These are phyloP conservation scores for Xylaria sp. DNA, from an alignment of 495 filamentous ascomycete species.

Conservation along the genomic window DNA sequence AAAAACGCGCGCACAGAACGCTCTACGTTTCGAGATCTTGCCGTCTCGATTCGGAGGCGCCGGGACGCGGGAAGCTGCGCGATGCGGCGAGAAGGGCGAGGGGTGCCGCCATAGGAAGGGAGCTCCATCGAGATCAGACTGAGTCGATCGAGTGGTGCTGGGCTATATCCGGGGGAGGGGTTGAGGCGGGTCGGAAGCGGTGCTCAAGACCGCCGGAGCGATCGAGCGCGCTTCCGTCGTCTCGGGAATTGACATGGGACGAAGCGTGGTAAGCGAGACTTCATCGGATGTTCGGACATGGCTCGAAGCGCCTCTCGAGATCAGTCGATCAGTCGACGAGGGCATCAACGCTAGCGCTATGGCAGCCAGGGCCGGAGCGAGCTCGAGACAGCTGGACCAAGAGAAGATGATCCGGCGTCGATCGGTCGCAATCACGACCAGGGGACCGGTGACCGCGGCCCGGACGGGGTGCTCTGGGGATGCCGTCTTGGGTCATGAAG, in stretches of 20 bases:
- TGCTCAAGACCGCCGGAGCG: slow-evolving; percentile 25
- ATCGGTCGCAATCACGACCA: slow-evolving; percentile 20
- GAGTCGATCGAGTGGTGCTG: slow-evolving; percentile 25
- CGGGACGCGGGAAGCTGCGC: slow-evolving; percentile 15
- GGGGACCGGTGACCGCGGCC: slow-evolving; percentile 21
- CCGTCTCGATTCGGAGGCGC: slow-evolving; percentile 20
- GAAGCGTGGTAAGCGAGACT: slow-evolving; percentile 1
- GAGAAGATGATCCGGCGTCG: slow-evolving; percentile 7
- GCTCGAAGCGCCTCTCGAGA: slow-evolving; percentile 28
- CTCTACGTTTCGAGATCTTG: slow-evolving; percentile 14
- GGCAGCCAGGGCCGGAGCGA: slow-evolving; percentile 19
- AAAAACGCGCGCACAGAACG: slow-evolving; percentile 8
- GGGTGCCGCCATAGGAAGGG: slow-evolving; percentile 26
- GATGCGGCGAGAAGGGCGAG: slow-evolving; percentile 18
- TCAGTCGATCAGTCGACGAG: slow-evolving; percentile 24
- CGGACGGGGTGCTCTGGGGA: slow-evolving; percentile 21
- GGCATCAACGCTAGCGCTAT: slow-evolving; percentile 17
- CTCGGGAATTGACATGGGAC: slow-evolving; percentile 3
- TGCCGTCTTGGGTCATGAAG: slow-evolving; percentile 27
- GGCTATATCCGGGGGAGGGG: slow-evolving; percentile 20
- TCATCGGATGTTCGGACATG: slow-evolving; percentile 11
- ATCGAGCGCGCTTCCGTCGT: slow-evolving; percentile 21
- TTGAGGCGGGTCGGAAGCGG: background rate
- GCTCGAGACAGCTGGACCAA: slow-evolving; percentile 19
- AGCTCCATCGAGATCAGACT: slow-evolving; percentile 28